A percentile compares a stretch with the other conserved stretches of the same genome.
phyloP scores from a whole-genome alignment of 2,329 filamentous ascomycete species.

The Pseudogymnoascus sp. region DNA sequence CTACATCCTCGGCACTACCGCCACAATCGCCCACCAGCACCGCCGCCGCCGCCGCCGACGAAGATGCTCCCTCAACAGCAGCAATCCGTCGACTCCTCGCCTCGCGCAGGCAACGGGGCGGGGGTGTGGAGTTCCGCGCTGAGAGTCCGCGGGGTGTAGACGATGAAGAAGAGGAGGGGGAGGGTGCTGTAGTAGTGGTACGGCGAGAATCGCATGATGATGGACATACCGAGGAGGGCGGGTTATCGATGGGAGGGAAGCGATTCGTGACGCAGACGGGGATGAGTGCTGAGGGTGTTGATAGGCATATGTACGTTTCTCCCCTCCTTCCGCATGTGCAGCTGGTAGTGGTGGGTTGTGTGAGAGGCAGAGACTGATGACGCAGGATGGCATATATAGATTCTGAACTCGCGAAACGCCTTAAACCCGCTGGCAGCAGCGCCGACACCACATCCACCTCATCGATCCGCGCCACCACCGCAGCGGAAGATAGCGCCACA shows the following conservation, averaged over 20 bases:
- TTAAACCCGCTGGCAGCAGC: conserved; percentile 20
- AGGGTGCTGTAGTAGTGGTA: neutral
- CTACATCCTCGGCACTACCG: conserved; percentile 17
- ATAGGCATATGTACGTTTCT: conserved; percentile 62
- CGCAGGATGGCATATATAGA: conserved; percentile 78
- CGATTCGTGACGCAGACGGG: conserved; percentile 69
- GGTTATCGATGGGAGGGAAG: conserved; percentile 23
- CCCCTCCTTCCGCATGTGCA: too few relatives aligned
- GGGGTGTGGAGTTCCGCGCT: conserved; percentile 47
- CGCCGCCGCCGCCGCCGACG: conserved; percentile 17
- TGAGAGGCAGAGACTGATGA: conserved; percentile 46
- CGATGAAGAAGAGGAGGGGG: conserved; percentile 21
- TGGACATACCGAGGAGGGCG: neutral
- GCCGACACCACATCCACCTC: conserved; percentile 17
- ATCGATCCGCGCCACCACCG: neutral
- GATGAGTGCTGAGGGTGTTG: conserved; percentile 51
- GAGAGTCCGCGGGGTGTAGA: neutral
- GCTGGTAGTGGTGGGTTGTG: too few relatives aligned
- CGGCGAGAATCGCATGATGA: neutral
- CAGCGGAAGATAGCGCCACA: neutral
- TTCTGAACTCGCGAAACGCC: conserved; percentile 62
- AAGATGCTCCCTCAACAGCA: conserved; percentile 37
- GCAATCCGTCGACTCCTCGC: conserved; percentile 46
- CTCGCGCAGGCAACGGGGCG: conserved; percentile 38
- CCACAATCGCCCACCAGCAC: conserved; percentile 11